phyloP scores from a whole-genome alignment of 2,329 filamentous ascomycete species.

The Rosellinia necatrix region DNA sequence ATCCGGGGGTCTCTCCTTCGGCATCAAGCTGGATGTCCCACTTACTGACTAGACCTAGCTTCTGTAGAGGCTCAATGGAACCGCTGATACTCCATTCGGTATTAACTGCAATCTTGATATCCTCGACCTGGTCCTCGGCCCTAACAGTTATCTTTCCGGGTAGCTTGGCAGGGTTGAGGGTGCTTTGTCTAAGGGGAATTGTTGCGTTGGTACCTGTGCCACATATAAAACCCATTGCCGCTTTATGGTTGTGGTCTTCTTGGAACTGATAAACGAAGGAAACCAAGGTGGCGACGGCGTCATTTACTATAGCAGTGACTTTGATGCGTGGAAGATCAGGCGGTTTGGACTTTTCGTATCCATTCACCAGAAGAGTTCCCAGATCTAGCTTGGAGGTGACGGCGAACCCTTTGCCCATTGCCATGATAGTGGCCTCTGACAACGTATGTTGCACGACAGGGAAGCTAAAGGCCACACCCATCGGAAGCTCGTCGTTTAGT shows the following conservation, averaged over 20 bases:
- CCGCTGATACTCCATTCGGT: constrained; percentile 86
- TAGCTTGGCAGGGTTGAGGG: constrained; percentile 67
- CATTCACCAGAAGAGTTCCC: constrained; percentile 60
- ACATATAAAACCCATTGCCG: constrained; percentile 79
- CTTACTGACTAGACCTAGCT: constrained; percentile 65
- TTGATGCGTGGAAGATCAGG: constrained; percentile 65
- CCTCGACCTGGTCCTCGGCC: constrained; percentile 49
- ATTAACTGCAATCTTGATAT: constrained; percentile 75
- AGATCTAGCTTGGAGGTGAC: constrained; percentile 65
- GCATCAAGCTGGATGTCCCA: constrained; percentile 74
- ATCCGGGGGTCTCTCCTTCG: constrained; percentile 71
- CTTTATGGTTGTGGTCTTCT: constrained; percentile 63
- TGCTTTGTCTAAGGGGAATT: constrained; percentile 68
- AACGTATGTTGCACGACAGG: constrained; percentile 69
- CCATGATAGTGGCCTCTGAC: constrained; percentile 65
- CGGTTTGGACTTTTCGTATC: constrained; percentile 58
- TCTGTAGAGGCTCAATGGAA: constrained; percentile 67
- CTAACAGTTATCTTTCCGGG: constrained; percentile 55
- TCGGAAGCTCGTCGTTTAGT: constrained; percentile 54
- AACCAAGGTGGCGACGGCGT: constrained; percentile 78
- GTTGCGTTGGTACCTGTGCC: constrained; percentile 84
- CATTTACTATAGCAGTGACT: constrained; percentile 79
- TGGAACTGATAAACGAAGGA: constrained; percentile 76
- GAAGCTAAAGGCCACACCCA: constrained; percentile 74
- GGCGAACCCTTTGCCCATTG: constrained; percentile 71